Conservation (phyloP, 768 basidiomycete species). For the Lactifluus volemus region DNA sequence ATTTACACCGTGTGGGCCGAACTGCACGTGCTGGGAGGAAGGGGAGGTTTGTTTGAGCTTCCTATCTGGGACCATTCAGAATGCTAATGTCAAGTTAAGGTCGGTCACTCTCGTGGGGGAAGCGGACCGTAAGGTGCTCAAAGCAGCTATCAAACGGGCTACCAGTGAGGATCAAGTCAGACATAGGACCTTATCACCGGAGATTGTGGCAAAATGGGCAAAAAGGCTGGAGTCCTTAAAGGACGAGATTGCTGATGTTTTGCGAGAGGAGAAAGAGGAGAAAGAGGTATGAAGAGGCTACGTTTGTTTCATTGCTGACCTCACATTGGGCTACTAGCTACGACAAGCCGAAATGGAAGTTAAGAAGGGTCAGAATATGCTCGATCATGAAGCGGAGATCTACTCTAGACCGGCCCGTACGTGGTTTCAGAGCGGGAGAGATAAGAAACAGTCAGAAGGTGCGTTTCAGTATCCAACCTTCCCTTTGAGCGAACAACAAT, state of each 20-base stretch:
- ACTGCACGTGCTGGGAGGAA: slow-evolving; percentile 92
- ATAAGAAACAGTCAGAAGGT: slow-evolving; percentile 80
- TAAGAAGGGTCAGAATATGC: slow-evolving; percentile 89
- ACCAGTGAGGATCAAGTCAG: slow-evolving; percentile 70
- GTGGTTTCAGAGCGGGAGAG: slow-evolving; percentile 93
- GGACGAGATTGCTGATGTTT: slow-evolving; percentile 65
- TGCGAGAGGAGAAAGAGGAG: slow-evolving; percentile 92
- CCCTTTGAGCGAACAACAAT: not conserved
- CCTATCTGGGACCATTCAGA: not conserved
- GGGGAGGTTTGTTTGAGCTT: slow-evolving; percentile 58
- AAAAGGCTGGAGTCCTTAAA: slow-evolving; percentile 63
- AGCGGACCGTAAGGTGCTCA: slow-evolving; percentile 92
- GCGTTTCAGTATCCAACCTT: slow-evolving; percentile 2
- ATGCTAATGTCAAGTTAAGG: slow-evolving; percentile 32
- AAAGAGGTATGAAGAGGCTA: slow-evolving; percentile 51
- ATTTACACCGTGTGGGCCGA: slow-evolving; percentile 94
- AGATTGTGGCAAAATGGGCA: slow-evolving; percentile 61
- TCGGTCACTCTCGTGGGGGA: slow-evolving; percentile 96
- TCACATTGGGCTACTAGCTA: slow-evolving; percentile 47
- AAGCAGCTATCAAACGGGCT: slow-evolving; percentile 88
- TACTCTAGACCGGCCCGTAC: slow-evolving; percentile 88
- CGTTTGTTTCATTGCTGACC: slow-evolving; percentile 14
- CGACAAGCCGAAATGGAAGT: slow-evolving; percentile 94
- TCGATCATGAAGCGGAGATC: slow-evolving; percentile 90
- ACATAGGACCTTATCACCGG: slow-evolving; percentile 79